A percentile compares a stretch with the other conserved stretches of the same genome.
Evolutionary conservation across 73 alveolate genomes (phyloP).

Genomic region (Paramecium octaurelia): DNA sequence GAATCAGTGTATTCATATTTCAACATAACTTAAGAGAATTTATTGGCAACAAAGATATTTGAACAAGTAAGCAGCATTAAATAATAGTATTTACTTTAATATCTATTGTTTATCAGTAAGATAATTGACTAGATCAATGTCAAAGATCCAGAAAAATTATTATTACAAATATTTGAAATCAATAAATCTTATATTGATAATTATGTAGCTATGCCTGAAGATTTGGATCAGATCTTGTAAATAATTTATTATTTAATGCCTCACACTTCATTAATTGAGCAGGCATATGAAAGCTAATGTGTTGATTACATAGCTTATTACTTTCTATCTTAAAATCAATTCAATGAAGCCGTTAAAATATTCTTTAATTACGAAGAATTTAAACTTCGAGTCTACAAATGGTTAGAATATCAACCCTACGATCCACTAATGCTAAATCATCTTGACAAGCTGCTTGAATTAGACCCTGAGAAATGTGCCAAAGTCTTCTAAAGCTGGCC

Average conservation of each 20-base stretch:
- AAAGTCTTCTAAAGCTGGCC: slow-evolving; percentile 12
- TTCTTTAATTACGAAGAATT: neutral
- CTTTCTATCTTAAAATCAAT: neutral
- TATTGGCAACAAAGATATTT: neutral
- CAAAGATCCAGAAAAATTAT: neutral
- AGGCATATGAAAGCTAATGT: neutral
- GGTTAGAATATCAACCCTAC: neutral
- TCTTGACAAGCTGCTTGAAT: neutral
- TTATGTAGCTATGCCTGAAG: slow-evolving; percentile 26
- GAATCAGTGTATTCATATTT: slow-evolving; percentile 14
- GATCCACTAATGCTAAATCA: neutral
- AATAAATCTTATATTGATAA: slow-evolving; percentile 11
- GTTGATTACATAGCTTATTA: slow-evolving; percentile 24
- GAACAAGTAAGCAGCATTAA: neutral
- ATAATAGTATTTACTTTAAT: neutral
- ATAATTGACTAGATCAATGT: neutral
- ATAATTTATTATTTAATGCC: slow-evolving; percentile 29
- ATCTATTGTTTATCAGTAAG: neutral
- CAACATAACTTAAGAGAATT: neutral
- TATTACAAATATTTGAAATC: neutral
- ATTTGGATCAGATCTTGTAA: neutral
- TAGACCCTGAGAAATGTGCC: slow-evolving; percentile 16
- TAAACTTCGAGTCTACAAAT: neutral
- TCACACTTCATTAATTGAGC: neutral
- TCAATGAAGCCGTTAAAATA: neutral